A percentile compares a stretch with the other conserved stretches of the same genome.
phyloP scores from a whole-genome alignment of 495 filamentous ascomycete species.

The Copromyces sp. region DNA sequence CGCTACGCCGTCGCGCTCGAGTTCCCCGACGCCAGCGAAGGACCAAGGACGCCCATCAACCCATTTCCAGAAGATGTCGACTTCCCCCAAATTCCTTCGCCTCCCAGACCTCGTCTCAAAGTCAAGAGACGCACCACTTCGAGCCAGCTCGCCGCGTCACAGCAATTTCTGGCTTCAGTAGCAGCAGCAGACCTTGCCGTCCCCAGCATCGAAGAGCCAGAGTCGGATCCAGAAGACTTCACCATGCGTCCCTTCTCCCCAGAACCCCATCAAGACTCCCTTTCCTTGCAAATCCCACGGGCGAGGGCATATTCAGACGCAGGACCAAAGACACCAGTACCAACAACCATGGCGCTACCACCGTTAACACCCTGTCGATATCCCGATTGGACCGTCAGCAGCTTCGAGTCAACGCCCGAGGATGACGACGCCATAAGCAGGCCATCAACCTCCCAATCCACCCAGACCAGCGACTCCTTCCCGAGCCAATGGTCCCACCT shows the following conservation, averaged over 20 bases:
- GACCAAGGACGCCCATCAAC: conserved; percentile 27
- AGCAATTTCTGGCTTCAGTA: conserved; percentile 47
- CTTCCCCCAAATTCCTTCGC: conserved; percentile 28
- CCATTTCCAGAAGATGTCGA: conserved; percentile 4
- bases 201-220: conserved; percentile 41
- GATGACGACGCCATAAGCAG: conserved; percentile 41
- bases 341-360: conserved; percentile 19
- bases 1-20: conserved; percentile 17
- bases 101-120: conserved; percentile 34
- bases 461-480: conserved; percentile 37
- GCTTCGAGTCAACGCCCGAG: conserved; percentile 35
- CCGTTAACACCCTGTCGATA: conserved; percentile 26
- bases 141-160: conserved; percentile 36
- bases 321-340: conserved; percentile 35
- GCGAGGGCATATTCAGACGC: neutral
- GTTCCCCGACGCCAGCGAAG: conserved; percentile 7
- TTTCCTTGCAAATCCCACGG: neutral
- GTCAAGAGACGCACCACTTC: conserved; percentile 38
- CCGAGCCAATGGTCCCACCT: conserved; percentile 37
- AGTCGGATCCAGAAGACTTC: conserved; percentile 20
- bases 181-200: conserved; percentile 46
- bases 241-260: conserved; percentile 18
- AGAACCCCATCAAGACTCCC: neutral
- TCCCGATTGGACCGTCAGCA: conserved; percentile 39
- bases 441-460: conserved; percentile 40